Evolutionary conservation across 192 early-diverging fungal species (phyloP).

Genomic region (Ambispora gerdemannii): DNA sequence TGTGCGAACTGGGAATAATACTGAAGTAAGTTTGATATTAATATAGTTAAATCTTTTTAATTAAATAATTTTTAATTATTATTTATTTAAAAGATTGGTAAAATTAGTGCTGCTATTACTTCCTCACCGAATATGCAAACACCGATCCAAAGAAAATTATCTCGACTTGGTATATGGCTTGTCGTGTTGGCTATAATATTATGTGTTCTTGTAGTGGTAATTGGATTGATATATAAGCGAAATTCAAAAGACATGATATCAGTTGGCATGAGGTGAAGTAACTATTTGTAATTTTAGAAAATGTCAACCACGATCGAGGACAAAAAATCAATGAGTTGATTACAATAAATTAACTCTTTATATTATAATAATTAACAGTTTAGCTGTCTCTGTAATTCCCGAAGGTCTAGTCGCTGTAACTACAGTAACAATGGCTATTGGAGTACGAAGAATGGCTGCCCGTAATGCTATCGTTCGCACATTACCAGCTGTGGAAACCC

Average conservation of each 20-base stretch:
- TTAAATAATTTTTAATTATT: constrained; percentile 3
- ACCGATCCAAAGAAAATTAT: constrained; percentile 73
- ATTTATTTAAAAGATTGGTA: constrained; percentile 63
- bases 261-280: constrained; percentile 70
- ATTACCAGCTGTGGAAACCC: constrained; percentile 89
- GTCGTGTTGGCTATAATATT: constrained; percentile 79
- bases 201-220: constrained; percentile 79
- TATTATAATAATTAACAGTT: constrained; percentile 40
- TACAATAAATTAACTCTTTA: background rate
- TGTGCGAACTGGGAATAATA: constrained; percentile 78
- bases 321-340: background rate
- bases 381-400: constrained; percentile 96
- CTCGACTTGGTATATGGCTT: constrained; percentile 76
- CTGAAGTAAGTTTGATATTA: constrained; percentile 54
- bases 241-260: constrained; percentile 70
- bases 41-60: background rate
- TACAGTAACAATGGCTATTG: constrained; percentile 95
- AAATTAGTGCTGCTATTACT: constrained; percentile 86
- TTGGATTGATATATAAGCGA: constrained; percentile 70
- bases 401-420: constrained; percentile 98
- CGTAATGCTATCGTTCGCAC: constrained; percentile 89
- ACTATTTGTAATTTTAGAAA: background rate
- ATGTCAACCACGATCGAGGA: too few relatives aligned
- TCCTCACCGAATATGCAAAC: constrained; percentile 54
- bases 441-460: constrained; percentile 90